These are phyloP conservation scores for Oryza meridionalis DNA, from an alignment of 176 grass and related monocot genomes.

Conservation along the genomic window DNA sequence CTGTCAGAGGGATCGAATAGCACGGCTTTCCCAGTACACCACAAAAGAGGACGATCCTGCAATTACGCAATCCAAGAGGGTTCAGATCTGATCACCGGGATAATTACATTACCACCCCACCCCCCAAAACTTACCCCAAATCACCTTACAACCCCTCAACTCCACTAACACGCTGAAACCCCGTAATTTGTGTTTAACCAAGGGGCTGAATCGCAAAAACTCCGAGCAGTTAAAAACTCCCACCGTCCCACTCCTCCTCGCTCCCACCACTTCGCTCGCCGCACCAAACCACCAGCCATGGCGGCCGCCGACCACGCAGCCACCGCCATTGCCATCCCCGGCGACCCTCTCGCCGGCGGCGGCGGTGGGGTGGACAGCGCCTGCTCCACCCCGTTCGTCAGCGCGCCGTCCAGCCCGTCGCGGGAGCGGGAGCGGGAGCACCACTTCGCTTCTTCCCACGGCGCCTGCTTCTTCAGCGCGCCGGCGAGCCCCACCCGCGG, in stretches of 20 bases:
- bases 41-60: neutral
- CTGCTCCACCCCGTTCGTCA: slow-evolving; percentile 76
- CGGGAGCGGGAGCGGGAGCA: slow-evolving; percentile 29
- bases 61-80: slow-evolving; percentile 12
- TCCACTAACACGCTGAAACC: accelerated
- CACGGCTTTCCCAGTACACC: neutral
- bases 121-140: accelerated
- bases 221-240: slow-evolving; percentile 17
- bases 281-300: neutral
- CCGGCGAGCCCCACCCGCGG: slow-evolving; percentile 79
- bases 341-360: neutral
- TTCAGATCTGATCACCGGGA: slow-evolving; percentile 28
- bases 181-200: accelerated
- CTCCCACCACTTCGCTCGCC: neutral
- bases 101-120: neutral
- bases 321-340: neutral
- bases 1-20: neutral
- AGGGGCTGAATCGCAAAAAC: neutral
- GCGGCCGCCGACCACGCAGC: neutral
- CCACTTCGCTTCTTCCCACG: neutral
- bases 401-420: slow-evolving; percentile 67
- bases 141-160: neutral
- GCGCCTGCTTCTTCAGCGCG: slow-evolving; percentile 82
- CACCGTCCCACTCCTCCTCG: neutral
- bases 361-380: slow-evolving; percentile 33